A percentile compares a stretch with the other conserved stretches of the same genome.
Conservation (phyloP, 805 yeast species). For the Teunomyces barrocoloradensis region DNA sequence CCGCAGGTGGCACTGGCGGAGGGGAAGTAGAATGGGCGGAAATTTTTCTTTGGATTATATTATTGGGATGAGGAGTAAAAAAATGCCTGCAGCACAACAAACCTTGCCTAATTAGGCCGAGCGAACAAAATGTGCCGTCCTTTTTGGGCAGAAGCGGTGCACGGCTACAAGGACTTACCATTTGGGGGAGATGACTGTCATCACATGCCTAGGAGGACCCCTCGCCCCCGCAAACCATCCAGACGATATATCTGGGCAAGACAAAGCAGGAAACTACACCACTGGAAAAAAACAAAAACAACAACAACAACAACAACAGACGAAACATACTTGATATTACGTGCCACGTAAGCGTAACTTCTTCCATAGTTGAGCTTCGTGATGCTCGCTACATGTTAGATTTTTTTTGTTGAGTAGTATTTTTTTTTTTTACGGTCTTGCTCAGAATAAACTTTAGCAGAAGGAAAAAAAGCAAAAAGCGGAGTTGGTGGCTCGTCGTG, state of each 20-base stretch:
- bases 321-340: too few species aligned
- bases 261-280: too few species aligned
- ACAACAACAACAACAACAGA: too few species aligned
- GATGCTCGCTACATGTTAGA: too few species aligned
- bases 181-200: not conserved
- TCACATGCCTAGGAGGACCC: not conserved
- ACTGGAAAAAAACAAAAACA: too few species aligned
- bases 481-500: too few species aligned
- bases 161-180: not conserved
- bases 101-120: not conserved
- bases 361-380: too few species aligned
- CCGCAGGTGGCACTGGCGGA: not conserved
- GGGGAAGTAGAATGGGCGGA: not conserved
- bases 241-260: too few species aligned
- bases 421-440: not conserved
- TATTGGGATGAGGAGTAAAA: conserved; percentile 2
- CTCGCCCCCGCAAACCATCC: too few species aligned
- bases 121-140: not conserved
- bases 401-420: not conserved
- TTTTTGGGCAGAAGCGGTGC: not conserved
- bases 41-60: not conserved
- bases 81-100: not conserved
- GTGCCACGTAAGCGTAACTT: not conserved
- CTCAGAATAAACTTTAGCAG: not conserved
- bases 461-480: not conserved